Evolutionary conservation across 306 rosid species (phyloP).

Genomic region (Prunus mume): DNA sequence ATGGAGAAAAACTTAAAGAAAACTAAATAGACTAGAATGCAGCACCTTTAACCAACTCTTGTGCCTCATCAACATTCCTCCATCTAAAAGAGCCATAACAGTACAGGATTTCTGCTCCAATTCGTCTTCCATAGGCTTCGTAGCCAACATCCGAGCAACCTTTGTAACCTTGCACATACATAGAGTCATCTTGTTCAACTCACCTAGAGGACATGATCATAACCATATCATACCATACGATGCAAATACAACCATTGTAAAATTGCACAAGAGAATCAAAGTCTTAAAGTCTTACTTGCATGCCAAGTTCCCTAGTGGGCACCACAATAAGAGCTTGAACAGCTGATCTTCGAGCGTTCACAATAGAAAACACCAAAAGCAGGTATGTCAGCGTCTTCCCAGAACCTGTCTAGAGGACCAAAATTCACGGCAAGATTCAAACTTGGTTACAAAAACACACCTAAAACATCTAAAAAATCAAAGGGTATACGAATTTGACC

Average conservation of each 20-base stretch:
- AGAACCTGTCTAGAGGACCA: slow-evolving; percentile 76
- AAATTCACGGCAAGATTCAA: neutral
- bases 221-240: neutral
- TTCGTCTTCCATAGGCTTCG: slow-evolving; percentile 51
- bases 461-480: neutral
- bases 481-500: slow-evolving; percentile 43
- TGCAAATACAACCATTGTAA: neutral
- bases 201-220: neutral
- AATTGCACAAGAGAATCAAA: neutral
- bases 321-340: slow-evolving; percentile 87
- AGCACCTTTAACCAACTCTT: slow-evolving; percentile 90
- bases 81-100: slow-evolving; percentile 92
- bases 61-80: slow-evolving; percentile 86
- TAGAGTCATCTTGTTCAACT: neutral
- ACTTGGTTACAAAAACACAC: neutral
- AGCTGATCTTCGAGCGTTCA: slow-evolving; percentile 51
- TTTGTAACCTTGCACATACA: slow-evolving; percentile 58
- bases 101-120: slow-evolving; percentile 59
- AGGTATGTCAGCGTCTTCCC: slow-evolving; percentile 94
- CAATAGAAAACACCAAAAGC: slow-evolving; percentile 59
- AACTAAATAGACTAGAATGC: slow-evolving; percentile 1
- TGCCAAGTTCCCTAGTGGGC: slow-evolving; percentile 95
- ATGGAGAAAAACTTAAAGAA: neutral
- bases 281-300: slow-evolving; percentile 56
- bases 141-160: slow-evolving; percentile 81